Percentiles rank a stretch among this genome's conserved stretches.
These are phyloP conservation scores for Dothideomycetidae sp. DNA, from an alignment of 2,329 filamentous ascomycete genomes.

Conservation along the genomic window DNA sequence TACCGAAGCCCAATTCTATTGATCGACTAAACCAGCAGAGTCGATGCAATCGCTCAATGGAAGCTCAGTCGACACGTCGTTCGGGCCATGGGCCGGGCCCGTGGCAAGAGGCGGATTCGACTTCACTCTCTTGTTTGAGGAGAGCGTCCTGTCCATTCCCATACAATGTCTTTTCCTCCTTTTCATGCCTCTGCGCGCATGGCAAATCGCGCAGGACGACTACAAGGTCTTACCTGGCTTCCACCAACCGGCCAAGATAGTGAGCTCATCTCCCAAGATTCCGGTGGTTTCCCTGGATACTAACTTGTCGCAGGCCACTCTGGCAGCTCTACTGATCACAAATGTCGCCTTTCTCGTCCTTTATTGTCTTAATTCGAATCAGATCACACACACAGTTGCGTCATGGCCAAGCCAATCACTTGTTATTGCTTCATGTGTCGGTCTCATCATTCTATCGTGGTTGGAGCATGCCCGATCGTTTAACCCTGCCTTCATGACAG, in stretches of 20 bases:
- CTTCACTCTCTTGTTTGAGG: constrained; percentile 26
- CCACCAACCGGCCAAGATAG: constrained; percentile 9
- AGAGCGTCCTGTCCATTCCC: constrained; percentile 21
- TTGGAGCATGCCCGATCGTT: constrained; percentile 11
- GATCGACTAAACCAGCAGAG: too few species aligned
- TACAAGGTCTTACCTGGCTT: constrained; percentile 13
- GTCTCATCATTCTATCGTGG: constrained; percentile 7
- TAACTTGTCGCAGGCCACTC: constrained; percentile 4
- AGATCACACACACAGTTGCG: constrained; percentile 4
- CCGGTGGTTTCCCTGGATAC: background rate
- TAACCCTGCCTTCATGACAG: constrained; percentile 10
- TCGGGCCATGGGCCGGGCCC: constrained; percentile 8
- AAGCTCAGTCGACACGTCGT: constrained; percentile 5
- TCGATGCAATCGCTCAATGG: background rate
- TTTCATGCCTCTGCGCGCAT: constrained; percentile 19
- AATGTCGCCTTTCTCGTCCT: constrained; percentile 8
- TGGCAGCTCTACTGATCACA: constrained; percentile 3
- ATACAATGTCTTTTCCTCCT: constrained; percentile 21
- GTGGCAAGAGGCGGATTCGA: constrained; percentile 23
- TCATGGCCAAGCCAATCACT: constrained; percentile 4
- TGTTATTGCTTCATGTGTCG: constrained; percentile 2
- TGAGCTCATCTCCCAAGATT: background rate
- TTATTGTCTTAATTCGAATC: background rate
- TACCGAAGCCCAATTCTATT: too few species aligned
- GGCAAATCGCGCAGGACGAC: constrained; percentile 18